Conservation (phyloP, 1,284 basidiomycete species). For the Tranzscheliella williamsii region DNA sequence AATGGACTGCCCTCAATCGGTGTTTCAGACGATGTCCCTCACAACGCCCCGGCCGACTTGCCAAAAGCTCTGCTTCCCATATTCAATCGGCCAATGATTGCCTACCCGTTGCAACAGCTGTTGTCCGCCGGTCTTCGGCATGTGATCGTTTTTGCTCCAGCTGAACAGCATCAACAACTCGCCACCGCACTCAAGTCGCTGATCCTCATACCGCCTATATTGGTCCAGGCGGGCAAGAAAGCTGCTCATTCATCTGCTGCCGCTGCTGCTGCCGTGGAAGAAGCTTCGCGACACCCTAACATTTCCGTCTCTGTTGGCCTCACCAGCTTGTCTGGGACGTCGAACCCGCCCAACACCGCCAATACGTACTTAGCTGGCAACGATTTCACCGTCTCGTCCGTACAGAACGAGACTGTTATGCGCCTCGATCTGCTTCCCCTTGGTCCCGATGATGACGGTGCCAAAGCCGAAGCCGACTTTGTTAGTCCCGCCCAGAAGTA, state of each 20-base stretch:
- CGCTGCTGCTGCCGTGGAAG: slow-evolving; percentile 22
- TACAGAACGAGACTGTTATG: slow-evolving; percentile 35
- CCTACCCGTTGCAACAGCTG: slow-evolving; percentile 55
- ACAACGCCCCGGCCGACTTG: slow-evolving; percentile 15
- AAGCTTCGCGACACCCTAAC: slow-evolving; percentile 35
- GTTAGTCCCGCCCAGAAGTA: slow-evolving; percentile 19
- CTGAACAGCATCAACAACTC: slow-evolving; percentile 48
- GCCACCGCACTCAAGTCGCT: slow-evolving; percentile 48
- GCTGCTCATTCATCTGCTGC: slow-evolving; percentile 19
- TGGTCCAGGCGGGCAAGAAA: slow-evolving; percentile 24
- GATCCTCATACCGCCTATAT: slow-evolving; percentile 41
- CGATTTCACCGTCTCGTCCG: slow-evolving; percentile 21
- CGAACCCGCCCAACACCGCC: slow-evolving; percentile 6
- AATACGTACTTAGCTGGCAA: slow-evolving; percentile 23
- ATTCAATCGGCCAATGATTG: slow-evolving; percentile 57
- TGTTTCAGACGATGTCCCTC: slow-evolving; percentile 2
- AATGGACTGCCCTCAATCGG: slow-evolving; percentile 8
- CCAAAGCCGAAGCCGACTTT: slow-evolving; percentile 6
- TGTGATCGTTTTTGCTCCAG: slow-evolving; percentile 53
- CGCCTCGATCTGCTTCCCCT: slow-evolving; percentile 52
- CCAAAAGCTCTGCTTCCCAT: slow-evolving; percentile 59
- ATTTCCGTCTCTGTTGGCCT: slow-evolving; percentile 43
- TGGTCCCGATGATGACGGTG: slow-evolving; percentile 40
- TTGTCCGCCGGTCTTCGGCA: slow-evolving; percentile 49
- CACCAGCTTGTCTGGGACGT: slow-evolving; percentile 16